Evolutionary conservation across 768 basidiomycete species (phyloP).

Genomic region (Agrocybe praecox): DNA sequence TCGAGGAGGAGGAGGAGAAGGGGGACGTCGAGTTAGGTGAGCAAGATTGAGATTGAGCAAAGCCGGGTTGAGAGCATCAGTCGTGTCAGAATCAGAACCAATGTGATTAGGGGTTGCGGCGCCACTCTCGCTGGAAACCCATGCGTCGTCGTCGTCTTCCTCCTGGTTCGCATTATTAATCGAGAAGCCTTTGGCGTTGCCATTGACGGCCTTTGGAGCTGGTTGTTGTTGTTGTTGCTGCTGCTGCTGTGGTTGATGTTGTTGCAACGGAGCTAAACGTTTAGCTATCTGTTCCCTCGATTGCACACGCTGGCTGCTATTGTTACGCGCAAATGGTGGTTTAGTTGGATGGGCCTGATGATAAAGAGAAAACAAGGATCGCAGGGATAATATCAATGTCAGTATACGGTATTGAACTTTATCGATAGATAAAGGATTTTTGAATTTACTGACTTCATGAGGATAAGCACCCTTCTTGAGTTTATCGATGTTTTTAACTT

Average conservation of each 20-base stretch:
- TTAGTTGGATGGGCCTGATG: slow-evolving; percentile 22
- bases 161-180: slow-evolving; percentile 49
- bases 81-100: slow-evolving; percentile 45
- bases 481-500: slow-evolving; percentile 50
- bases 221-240: too few relatives aligned
- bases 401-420: slow-evolving; percentile 10
- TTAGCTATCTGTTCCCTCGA: slow-evolving; percentile 32
- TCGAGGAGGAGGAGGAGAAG: not conserved
- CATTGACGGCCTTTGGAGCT: slow-evolving; percentile 28
- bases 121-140: slow-evolving; percentile 80
- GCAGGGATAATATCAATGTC: slow-evolving; percentile 10
- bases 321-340: slow-evolving; percentile 30
- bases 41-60: slow-evolving; percentile 19
- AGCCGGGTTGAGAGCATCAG: slow-evolving; percentile 25
- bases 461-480: slow-evolving; percentile 46
- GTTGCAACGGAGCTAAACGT: slow-evolving; percentile 11
- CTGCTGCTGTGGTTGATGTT: too few relatives aligned
- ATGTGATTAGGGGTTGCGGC: slow-evolving; percentile 63
- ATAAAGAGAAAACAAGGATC: slow-evolving; percentile 20
- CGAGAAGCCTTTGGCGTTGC: slow-evolving; percentile 48
- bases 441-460: slow-evolving; percentile 47
- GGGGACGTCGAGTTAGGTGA: slow-evolving; percentile 12
- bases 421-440: not conserved
- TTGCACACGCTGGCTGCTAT: slow-evolving; percentile 36
- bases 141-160: slow-evolving; percentile 54